Evolutionary conservation across 2,329 filamentous ascomycete genomes (phyloP).

Genomic region (Berkeleyomyces rouxiae): DNA sequence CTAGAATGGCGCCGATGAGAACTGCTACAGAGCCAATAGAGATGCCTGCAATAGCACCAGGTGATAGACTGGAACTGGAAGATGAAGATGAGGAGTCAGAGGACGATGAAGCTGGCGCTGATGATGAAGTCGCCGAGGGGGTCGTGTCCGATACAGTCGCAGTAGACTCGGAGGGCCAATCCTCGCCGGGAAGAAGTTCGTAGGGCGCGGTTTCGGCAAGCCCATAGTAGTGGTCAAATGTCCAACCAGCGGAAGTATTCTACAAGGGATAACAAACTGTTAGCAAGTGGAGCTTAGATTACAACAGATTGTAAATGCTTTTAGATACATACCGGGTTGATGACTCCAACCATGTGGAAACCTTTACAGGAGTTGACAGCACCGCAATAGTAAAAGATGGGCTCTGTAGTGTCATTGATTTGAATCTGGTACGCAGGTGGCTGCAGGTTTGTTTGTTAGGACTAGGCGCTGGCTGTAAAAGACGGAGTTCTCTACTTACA

Average conservation of each 20-base stretch:
- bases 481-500: conserved; percentile 21
- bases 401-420: conserved; percentile 39
- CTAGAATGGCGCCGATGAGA: conserved; percentile 26
- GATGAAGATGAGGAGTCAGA: conserved; percentile 12
- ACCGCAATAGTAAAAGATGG: conserved; percentile 55
- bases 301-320: background rate
- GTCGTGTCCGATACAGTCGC: conserved; percentile 11
- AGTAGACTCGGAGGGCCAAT: conserved; percentile 32
- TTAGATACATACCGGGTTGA: conserved; percentile 44
- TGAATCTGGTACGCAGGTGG: conserved; percentile 26
- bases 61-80: conserved; percentile 15
- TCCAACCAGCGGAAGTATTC: conserved; percentile 19
- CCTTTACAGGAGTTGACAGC: conserved; percentile 47
- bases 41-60: conserved; percentile 43
- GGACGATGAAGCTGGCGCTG: conserved; percentile 14
- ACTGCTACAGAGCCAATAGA: conserved; percentile 33
- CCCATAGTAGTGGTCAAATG: conserved; percentile 30
- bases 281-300: conserved; percentile 3
- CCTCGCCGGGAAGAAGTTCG: conserved; percentile 39
- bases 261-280: background rate
- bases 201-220: conserved; percentile 31
- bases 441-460: conserved; percentile 16
- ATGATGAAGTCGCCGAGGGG: conserved; percentile 5
- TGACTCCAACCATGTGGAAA: conserved; percentile 57
- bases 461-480: background rate